Evolutionary conservation across 345 rosid genomes (phyloP).

Genomic region (Citrus mangshanensis): DNA sequence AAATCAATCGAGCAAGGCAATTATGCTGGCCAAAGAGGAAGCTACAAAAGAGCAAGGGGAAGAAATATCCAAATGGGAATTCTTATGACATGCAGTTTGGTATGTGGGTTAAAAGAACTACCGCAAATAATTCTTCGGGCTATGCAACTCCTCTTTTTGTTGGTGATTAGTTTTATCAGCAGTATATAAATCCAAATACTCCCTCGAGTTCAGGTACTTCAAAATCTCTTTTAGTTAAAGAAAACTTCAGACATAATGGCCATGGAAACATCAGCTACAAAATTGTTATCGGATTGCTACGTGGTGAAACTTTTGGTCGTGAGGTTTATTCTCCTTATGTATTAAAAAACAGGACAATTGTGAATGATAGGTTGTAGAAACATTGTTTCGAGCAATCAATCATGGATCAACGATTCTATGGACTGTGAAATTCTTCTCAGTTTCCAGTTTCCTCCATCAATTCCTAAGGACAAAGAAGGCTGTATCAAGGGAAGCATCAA

Average conservation of each 20-base stretch:
- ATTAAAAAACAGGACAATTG: slow-evolving; percentile 26
- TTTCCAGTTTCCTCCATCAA: slow-evolving; percentile 38
- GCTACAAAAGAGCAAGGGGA: slow-evolving; percentile 11
- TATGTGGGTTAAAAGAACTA: no score
- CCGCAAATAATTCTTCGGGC: slow-evolving; percentile 27
- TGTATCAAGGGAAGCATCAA: slow-evolving; percentile 38
- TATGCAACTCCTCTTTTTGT: slow-evolving; percentile 34
- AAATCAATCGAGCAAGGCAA: slow-evolving; percentile 24
- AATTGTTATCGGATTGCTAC: slow-evolving; percentile 15
- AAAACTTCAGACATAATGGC: background rate
- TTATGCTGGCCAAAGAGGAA: slow-evolving; percentile 23
- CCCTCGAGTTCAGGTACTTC: background rate
- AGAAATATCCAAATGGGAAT: slow-evolving; percentile 24
- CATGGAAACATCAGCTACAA: slow-evolving; percentile 35
- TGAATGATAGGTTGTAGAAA: slow-evolving; percentile 54
- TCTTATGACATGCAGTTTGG: slow-evolving; percentile 35
- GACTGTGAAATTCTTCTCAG: slow-evolving; percentile 42
- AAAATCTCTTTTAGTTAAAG: background rate
- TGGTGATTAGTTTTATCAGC: slow-evolving; percentile 23
- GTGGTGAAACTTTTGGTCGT: background rate
- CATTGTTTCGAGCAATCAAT: background rate
- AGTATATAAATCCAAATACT: background rate
- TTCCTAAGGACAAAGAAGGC: slow-evolving; percentile 20
- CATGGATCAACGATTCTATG: background rate
- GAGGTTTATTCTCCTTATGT: background rate